A percentile compares a stretch with the other conserved stretches of the same genome.
Conservation (phyloP, 768 basidiomycete genomes). For the Pleurotus platypus region DNA sequence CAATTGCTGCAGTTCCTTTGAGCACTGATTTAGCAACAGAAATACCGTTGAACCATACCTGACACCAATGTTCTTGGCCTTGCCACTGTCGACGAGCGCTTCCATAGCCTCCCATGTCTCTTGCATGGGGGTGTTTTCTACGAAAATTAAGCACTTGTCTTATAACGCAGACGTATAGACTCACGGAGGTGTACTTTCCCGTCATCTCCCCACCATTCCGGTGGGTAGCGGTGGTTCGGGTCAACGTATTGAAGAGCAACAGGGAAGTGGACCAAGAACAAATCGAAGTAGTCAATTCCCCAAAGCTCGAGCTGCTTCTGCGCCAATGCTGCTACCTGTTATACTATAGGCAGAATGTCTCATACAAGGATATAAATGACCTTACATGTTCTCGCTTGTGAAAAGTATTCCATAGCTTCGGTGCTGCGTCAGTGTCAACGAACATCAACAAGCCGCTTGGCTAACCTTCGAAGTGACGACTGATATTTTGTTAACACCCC, state of each 20-base stretch:
- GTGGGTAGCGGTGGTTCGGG: conserved; percentile 85
- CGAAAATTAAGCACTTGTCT: not conserved
- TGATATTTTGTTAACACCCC: conserved; percentile 60
- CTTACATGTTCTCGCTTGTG: conserved; percentile 75
- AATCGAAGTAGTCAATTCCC: conserved; percentile 83
- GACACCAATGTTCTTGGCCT: conserved; percentile 77
- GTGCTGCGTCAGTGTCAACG: not conserved
- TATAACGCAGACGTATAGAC: conserved; percentile 10
- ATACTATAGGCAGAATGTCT: not conserved
- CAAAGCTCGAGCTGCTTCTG: conserved; percentile 72
- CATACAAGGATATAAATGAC: not conserved
- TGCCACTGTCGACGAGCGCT: conserved; percentile 64
- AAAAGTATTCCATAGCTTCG: conserved; percentile 84
- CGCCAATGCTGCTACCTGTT: conserved; percentile 48
- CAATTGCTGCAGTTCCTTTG: conserved; percentile 52
- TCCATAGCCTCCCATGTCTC: conserved; percentile 89
- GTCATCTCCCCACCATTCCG: conserved; percentile 8
- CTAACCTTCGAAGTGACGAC: conserved; percentile 82
- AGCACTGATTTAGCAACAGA: not conserved
- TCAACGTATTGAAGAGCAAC: conserved; percentile 75
- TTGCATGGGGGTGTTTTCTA: conserved; percentile 62
- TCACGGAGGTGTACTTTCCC: conserved; percentile 37
- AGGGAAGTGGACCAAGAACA: conserved; percentile 85
- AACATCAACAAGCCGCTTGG: not conserved
- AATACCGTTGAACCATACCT: conserved; percentile 36